These are phyloP conservation scores for Ophiocordyceps camponoti-saundersi DNA, from an alignment of 2,329 filamentous ascomycete genomes.

Conservation along the genomic window DNA sequence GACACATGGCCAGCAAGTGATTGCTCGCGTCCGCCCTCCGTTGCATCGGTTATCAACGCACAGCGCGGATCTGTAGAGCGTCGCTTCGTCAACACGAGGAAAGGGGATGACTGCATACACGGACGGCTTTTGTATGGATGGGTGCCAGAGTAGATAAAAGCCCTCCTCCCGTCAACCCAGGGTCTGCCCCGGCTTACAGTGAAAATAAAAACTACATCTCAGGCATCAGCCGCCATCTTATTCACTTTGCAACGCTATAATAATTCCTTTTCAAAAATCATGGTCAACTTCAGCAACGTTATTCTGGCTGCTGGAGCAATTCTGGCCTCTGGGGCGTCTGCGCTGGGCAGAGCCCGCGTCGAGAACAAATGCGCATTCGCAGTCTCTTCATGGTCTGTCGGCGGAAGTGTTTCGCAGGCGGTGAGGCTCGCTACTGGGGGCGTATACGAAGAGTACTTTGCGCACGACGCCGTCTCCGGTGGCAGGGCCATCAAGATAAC, in stretches of 20 bases:
- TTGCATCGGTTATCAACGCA: background rate
- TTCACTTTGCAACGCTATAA: background rate
- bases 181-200: background rate
- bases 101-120: background rate
- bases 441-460: slow-evolving; percentile 16
- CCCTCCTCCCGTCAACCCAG: too few species aligned
- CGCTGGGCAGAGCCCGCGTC: slow-evolving; percentile 16
- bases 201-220: background rate
- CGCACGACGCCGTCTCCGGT: slow-evolving; percentile 17
- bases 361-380: slow-evolving; percentile 17
- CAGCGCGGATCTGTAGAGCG: too few species aligned
- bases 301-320: background rate
- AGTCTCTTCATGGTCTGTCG: slow-evolving; percentile 23
- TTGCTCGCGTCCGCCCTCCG: too few species aligned
- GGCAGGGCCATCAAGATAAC: slow-evolving; percentile 23
- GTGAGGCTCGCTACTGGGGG: slow-evolving; percentile 11
- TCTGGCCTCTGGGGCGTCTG: slow-evolving; percentile 1
- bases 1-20: too few species aligned
- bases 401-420: slow-evolving; percentile 10
- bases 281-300: background rate
- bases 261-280: background rate
- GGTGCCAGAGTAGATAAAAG: background rate
- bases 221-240: background rate
- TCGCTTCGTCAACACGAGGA: background rate
- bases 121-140: too few species aligned